These are phyloP conservation scores for Byssoonygena ceratinophila DNA, from an alignment of 2,329 filamentous ascomycete genomes.

Conservation along the genomic window DNA sequence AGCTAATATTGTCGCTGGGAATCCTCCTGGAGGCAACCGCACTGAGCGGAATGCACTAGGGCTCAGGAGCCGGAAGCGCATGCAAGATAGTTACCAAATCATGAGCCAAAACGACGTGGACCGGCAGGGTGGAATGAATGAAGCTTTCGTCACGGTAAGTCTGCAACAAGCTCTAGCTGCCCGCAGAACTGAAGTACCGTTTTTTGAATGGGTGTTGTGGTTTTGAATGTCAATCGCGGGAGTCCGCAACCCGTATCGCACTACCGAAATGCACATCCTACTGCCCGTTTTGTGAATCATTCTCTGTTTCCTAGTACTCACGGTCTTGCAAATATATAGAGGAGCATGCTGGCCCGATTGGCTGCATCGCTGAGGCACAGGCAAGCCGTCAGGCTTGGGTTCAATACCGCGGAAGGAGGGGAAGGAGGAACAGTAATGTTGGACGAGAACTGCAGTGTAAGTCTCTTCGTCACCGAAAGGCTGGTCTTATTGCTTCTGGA, in stretches of 20 bases:
- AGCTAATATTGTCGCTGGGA: conserved; percentile 27
- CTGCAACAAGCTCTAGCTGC: conserved; percentile 19
- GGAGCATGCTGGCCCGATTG: conserved; percentile 39
- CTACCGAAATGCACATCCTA: neutral
- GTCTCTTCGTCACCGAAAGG: conserved; percentile 13
- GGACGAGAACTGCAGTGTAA: conserved; percentile 39
- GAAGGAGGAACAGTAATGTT: conserved; percentile 29
- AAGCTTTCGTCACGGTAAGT: conserved; percentile 48
- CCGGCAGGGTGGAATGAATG: conserved; percentile 47
- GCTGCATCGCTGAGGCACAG: conserved; percentile 35
- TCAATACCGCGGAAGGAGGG: conserved; percentile 21
- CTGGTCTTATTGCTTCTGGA: neutral
- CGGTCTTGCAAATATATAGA: conserved; percentile 24
- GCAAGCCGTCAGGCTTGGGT: conserved; percentile 20
- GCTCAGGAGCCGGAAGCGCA: conserved; percentile 47
- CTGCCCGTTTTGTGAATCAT: neutral
- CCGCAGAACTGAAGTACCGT: conserved; percentile 18
- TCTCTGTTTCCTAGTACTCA: conserved; percentile 14
- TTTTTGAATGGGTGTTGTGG: conserved; percentile 20
- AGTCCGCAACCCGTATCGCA: neutral
- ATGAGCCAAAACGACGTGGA: conserved; percentile 52
- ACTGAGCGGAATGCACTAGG: conserved; percentile 29
- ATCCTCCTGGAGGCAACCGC: conserved; percentile 21
- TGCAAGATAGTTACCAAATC: conserved; percentile 52
- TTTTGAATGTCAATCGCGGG: conserved; percentile 11